Conservation (phyloP, 192 early-diverging fungal genomes). For the Linnemannia elongata region DNA sequence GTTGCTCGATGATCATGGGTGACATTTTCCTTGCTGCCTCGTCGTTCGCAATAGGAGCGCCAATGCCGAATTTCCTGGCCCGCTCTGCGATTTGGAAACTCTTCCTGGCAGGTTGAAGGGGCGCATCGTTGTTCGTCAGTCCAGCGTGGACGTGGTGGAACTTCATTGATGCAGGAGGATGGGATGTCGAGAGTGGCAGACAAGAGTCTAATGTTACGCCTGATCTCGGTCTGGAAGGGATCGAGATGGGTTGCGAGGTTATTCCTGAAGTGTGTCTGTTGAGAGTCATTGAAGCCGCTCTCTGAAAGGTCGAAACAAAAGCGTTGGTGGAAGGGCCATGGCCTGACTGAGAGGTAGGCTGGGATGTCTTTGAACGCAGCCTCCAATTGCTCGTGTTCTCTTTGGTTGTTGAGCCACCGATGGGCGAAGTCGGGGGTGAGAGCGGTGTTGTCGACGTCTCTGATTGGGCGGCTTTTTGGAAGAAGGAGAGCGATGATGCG, state of each 20-base stretch:
- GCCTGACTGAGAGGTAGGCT: neutral
- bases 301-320: slow-evolving; percentile 40
- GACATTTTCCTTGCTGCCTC: slow-evolving; percentile 55
- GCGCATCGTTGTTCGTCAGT: neutral
- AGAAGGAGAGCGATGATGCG: slow-evolving; percentile 4
- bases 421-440: slow-evolving; percentile 43
- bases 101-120: slow-evolving; percentile 53
- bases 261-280: slow-evolving; percentile 28
- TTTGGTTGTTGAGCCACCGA: slow-evolving; percentile 3
- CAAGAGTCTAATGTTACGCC: neutral
- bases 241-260: slow-evolving; percentile 16
- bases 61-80: slow-evolving; percentile 59
- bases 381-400: slow-evolving; percentile 26
- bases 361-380: slow-evolving; percentile 6
- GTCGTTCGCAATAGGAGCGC: slow-evolving; percentile 58
- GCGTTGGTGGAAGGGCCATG: slow-evolving; percentile 35
- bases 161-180: slow-evolving; percentile 24
- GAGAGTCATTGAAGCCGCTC: slow-evolving; percentile 44
- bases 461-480: slow-evolving; percentile 5
- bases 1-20: slow-evolving; percentile 53
- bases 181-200: slow-evolving; percentile 30
- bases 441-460: slow-evolving; percentile 12
- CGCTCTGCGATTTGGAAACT: slow-evolving; percentile 58
- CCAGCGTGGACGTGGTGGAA: neutral
- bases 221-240: slow-evolving; percentile 23